A percentile compares a stretch with the other conserved stretches of the same genome.
Conservation (phyloP, 2,329 filamentous ascomycete genomes). For the Drechslerella stenobrocha region DNA sequence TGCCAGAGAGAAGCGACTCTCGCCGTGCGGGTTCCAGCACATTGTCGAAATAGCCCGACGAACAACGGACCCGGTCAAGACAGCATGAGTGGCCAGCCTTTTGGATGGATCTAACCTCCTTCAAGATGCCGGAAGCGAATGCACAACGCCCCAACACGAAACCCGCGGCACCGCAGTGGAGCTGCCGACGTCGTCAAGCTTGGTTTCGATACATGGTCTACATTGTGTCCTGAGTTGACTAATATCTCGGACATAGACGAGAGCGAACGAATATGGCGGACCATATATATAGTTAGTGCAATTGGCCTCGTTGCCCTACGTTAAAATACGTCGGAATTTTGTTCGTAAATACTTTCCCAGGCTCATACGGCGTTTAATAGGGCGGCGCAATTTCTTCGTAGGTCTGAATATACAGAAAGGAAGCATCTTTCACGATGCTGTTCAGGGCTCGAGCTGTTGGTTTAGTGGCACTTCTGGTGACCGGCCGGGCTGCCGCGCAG, state of each 20-base stretch:
- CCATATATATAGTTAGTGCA: background rate
- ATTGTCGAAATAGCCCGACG: conserved; percentile 7
- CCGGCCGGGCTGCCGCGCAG: conserved; percentile 13
- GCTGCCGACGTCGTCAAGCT: conserved; percentile 9
- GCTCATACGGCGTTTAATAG: background rate
- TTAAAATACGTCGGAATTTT: background rate
- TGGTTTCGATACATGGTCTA: conserved; percentile 3
- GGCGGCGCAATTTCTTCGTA: conserved; percentile 3
- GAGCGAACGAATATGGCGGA: background rate
- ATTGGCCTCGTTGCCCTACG: background rate
- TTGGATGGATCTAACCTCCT: conserved; percentile 2
- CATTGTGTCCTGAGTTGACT: conserved; percentile 5
- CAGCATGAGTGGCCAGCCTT: conserved; percentile 6
- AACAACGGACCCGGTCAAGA: conserved; percentile 7
- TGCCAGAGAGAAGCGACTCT: background rate
- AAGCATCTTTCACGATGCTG: conserved; percentile 18
- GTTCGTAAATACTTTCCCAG: background rate
- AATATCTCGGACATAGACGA: background rate
- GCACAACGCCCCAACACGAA: conserved; percentile 22
- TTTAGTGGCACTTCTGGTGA: conserved; percentile 11
- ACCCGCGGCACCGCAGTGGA: conserved; percentile 3
- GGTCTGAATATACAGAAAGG: conserved; percentile 1
- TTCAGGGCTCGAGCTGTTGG: conserved; percentile 22
- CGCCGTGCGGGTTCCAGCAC: background rate
- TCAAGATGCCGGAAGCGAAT: conserved; percentile 21